Conservation (phyloP, 2,329 filamentous ascomycete species). For the Diaporthe citri region DNA sequence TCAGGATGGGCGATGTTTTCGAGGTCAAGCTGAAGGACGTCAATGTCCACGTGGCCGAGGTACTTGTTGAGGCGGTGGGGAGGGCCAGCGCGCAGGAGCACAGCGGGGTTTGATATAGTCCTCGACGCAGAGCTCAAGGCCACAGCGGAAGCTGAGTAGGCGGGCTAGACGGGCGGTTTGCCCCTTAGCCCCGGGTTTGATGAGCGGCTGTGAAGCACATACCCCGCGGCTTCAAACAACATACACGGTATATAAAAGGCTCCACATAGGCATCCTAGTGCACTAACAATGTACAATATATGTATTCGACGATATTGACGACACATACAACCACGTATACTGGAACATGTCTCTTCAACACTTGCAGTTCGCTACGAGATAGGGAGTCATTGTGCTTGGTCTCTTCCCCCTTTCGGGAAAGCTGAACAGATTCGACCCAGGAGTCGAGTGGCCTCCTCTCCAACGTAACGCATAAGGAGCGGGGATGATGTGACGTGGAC, state of each 20-base stretch:
- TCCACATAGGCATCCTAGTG: background rate
- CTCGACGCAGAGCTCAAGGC: background rate
- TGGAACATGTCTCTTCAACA: background rate
- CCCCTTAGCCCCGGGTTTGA: background rate
- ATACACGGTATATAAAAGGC: background rate
- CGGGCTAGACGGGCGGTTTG: background rate
- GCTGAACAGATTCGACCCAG: too few species aligned
- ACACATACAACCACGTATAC: background rate
- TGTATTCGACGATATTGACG: background rate
- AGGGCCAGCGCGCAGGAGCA: constrained; percentile 41
- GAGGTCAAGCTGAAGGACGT: constrained; percentile 68
- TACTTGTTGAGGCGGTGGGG: constrained; percentile 61
- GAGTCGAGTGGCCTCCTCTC: background rate
- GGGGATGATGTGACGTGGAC: background rate
- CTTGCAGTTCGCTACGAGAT: background rate
- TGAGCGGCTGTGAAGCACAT: background rate
- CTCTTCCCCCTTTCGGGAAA: background rate
- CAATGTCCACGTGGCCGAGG: constrained; percentile 60
- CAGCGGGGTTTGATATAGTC: background rate
- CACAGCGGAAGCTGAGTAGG: background rate
- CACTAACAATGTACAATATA: background rate
- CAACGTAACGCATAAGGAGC: background rate
- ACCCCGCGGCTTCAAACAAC: too few species aligned
- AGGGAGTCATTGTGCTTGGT: background rate
- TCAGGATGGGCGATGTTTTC: constrained; percentile 64